Evolutionary conservation across 805 yeast species (phyloP).

Genomic region (Spathaspora hagerdaliae): DNA sequence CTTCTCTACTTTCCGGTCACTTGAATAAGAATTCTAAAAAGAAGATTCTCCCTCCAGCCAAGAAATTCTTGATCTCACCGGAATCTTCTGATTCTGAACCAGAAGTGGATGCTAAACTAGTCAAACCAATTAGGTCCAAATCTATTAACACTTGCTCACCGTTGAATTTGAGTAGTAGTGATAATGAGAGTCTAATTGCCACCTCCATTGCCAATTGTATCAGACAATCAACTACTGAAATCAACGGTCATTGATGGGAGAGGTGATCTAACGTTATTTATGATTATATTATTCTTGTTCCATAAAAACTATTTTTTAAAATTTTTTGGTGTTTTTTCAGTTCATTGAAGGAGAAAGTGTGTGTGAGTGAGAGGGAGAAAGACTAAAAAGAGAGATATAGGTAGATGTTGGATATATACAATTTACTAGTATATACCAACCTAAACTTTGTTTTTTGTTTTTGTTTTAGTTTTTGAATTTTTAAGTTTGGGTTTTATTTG

Average conservation of each 20-base stretch:
- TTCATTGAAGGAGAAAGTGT: neutral
- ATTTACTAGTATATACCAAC: neutral
- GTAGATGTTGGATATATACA: neutral
- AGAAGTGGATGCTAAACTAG: conserved; percentile 1
- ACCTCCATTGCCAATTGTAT: conserved; percentile 38
- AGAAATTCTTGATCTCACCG: conserved; percentile 22
- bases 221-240: conserved; percentile 35
- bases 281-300: neutral
- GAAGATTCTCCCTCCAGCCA: neutral
- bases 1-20: neutral
- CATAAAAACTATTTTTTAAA: neutral
- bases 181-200: conserved; percentile 34
- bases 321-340: neutral
- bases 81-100: conserved; percentile 25
- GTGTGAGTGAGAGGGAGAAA: neutral
- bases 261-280: neutral
- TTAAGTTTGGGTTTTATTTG: too few species aligned
- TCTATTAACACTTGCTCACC: conserved; percentile 3
- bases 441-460: too few species aligned
- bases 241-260: conserved; percentile 9
- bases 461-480: too few species aligned
- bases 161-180: conserved; percentile 12
- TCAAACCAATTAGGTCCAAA: neutral
- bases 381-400: too few species aligned
- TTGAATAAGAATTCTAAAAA: neutral